A percentile compares a stretch with the other conserved stretches of the same genome.
These are phyloP conservation scores for Penicillium verhagenii DNA, from an alignment of 495 filamentous ascomycete genomes.

Conservation along the genomic window DNA sequence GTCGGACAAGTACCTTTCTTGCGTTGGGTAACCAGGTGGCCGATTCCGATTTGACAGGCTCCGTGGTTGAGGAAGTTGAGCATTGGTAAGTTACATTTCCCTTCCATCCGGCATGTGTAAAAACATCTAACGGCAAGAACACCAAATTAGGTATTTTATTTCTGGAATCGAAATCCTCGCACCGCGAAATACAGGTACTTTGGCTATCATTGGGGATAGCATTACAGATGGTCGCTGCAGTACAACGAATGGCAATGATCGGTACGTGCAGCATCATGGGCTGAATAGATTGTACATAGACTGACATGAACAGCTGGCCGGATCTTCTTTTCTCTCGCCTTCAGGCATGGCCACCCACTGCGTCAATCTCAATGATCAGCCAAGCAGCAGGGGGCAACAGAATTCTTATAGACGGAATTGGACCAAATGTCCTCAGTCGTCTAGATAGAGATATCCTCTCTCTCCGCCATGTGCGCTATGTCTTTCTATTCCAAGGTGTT, in stretches of 20 bases:
- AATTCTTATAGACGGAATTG: slow-evolving; percentile 60
- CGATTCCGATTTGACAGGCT: slow-evolving; percentile 44
- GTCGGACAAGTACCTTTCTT: slow-evolving; percentile 63
- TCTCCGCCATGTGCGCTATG: slow-evolving; percentile 56
- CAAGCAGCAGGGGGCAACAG: slow-evolving; percentile 75
- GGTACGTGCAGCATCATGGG: slow-evolving; percentile 33
- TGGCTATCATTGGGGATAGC: slow-evolving; percentile 68
- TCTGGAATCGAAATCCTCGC: slow-evolving; percentile 59
- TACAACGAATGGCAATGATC: slow-evolving; percentile 62
- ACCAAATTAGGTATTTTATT: slow-evolving; percentile 57
- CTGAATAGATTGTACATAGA: background rate
- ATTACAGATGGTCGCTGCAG: slow-evolving; percentile 72
- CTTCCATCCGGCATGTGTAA: background rate
- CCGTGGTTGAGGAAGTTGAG: slow-evolving; percentile 18
- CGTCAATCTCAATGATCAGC: slow-evolving; percentile 58
- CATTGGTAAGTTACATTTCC: slow-evolving; percentile 28
- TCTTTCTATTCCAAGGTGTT: slow-evolving; percentile 71
- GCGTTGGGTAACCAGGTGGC: slow-evolving; percentile 52
- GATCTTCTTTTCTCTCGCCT: slow-evolving; percentile 60
- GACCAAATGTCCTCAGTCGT: slow-evolving; percentile 59
- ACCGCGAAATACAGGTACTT: slow-evolving; percentile 39
- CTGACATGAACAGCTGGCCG: slow-evolving; percentile 52
- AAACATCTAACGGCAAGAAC: background rate
- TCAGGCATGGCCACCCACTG: slow-evolving; percentile 44
- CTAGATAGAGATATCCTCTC: slow-evolving; percentile 64